Conservation (phyloP, 208 protist genomes). For the Wallacemonas collosoma region DNA sequence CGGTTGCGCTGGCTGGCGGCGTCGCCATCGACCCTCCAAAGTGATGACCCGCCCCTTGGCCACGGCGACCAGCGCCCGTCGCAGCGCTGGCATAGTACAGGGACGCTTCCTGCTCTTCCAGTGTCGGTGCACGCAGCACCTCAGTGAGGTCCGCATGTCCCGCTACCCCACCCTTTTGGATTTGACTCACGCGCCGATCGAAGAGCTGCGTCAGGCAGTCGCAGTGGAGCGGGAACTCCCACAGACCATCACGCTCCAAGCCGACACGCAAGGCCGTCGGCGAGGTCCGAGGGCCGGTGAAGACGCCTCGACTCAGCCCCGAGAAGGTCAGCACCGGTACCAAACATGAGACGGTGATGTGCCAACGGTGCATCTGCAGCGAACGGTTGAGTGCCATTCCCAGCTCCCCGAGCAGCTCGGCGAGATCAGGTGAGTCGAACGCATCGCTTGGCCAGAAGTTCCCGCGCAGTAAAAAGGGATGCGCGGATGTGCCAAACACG, state of each 20-base stretch:
- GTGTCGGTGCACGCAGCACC: background rate
- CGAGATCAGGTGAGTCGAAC: constrained; percentile 83
- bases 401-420: constrained; percentile 68
- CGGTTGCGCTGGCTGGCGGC: too few relatives aligned
- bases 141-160: constrained; percentile 10
- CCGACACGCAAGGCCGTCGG: constrained; percentile 61
- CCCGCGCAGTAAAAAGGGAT: constrained; percentile 84
- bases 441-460: constrained; percentile 88
- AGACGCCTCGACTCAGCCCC: constrained; percentile 80
- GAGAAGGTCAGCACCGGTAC: constrained; percentile 81
- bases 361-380: constrained; percentile 85
- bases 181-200: constrained; percentile 24
- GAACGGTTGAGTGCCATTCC: constrained; percentile 82
- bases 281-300: constrained; percentile 73
- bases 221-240: constrained; percentile 45
- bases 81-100: constrained; percentile 5
- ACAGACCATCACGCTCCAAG: constrained; percentile 58
- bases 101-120: background rate
- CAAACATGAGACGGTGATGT: constrained; percentile 80
- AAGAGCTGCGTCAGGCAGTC: constrained; percentile 31
- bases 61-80: too few relatives aligned
- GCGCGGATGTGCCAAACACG: constrained; percentile 67
- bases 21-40: too few relatives aligned
- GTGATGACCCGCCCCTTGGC: too few relatives aligned
- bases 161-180: constrained; percentile 27